Base-by-base conservation (phyloP, 352 stramenopile genomes). In the Phytopythium cucurbitacearum region DNA sequence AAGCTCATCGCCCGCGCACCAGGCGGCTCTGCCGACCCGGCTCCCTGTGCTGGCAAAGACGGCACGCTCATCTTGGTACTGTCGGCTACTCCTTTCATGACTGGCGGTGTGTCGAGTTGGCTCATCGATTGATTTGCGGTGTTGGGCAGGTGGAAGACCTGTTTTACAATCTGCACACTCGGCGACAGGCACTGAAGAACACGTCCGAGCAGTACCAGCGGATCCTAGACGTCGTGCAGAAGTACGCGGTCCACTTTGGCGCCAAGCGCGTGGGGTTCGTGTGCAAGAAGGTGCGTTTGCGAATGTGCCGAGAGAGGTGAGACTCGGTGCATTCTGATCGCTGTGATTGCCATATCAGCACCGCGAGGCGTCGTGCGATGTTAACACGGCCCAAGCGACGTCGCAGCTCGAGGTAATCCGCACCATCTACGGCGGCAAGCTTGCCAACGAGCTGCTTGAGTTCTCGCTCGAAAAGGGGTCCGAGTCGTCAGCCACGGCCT, bases 141-240 rank as follows among this genome's bases (percentile, higher is more conserved):
- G 5, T 55, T 40, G 35, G 15, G 12, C 34, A 90, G 83, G 89
- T 97, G 7, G 89, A 99, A 51, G 97, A 99, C 69, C 75, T 99
- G 40, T 99, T 99, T 76, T 98, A 99, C 75, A 99, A 99, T 65
- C 80, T 99, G 40, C 89, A 84, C 28, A 97, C 95, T 50, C 79
- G 97, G 28, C 82, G 89, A 51, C 77, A 96, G 44, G 93, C 93
- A 35, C 85, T 99, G 36, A 95, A 95, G 55, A 97, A 96, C 62
- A 67, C 77, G 39, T 85, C 76, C 2, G 96, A 99, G 59, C 95
- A 99, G 66, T 98, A 98, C 65, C 76, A 76, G 50, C 77, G 78
- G 16, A 96, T 98, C 33, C 63, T 99, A 32, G 89, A 97, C 43
- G 85, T 99, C n/a, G 79, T 98, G n/a, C 95, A 98, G 51, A 86